Base-by-base conservation (phyloP, 1,139 yeast genomes). In the Zygosaccharomyces sapae region DNA sequence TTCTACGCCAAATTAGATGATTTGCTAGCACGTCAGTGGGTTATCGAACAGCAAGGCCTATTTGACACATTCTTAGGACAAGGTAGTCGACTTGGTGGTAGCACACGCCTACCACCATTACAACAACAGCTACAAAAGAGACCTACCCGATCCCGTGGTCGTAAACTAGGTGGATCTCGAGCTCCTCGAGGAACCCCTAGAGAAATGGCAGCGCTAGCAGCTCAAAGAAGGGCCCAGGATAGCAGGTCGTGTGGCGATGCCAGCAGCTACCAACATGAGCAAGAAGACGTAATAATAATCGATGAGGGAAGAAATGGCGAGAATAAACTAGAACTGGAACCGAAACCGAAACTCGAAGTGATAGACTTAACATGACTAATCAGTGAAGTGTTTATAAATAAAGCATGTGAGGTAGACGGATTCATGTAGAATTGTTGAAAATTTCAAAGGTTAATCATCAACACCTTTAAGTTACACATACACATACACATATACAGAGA, bases 1-100 rank as follows among this genome's bases (percentile, higher is more conserved):
- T 92, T 92, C 62, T 87, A 87, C 61, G 71, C 70, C 45, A 75
- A 76, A 47, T 65, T 88, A 56, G 90, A 85, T 47, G 79, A 77
- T 50, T 70, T 86, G 46, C 77, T 76, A 51, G 70, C 68, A 1
- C 77, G 84, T 51, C 83, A 77, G 60, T 81, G 81, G 59, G 73
- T 72, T 18, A 65, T 81, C 31, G 77, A 79, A 75, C 81, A 38
- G 62, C 55, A 47, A 45, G 66, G 62, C 5, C 48, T 60, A 12
- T 55, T 39, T 38, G 62, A 57, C 41, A 73, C 49, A 58, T 71
- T 65, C 54, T 69, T 56, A 72, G 87, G 63, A 13, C 73, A 73
- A 37, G 89, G 86, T 43, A 69, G 72, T 24, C 70, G 61, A 39
- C 63, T 86, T 5, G 92, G 92, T 5, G 69, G 51, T 12, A 34